A percentile compares a stretch with the other conserved stretches of the same genome.
These are phyloP conservation scores for Calonectria crousiana DNA, from an alignment of 2,329 filamentous ascomycete species.

Conservation along the genomic window DNA sequence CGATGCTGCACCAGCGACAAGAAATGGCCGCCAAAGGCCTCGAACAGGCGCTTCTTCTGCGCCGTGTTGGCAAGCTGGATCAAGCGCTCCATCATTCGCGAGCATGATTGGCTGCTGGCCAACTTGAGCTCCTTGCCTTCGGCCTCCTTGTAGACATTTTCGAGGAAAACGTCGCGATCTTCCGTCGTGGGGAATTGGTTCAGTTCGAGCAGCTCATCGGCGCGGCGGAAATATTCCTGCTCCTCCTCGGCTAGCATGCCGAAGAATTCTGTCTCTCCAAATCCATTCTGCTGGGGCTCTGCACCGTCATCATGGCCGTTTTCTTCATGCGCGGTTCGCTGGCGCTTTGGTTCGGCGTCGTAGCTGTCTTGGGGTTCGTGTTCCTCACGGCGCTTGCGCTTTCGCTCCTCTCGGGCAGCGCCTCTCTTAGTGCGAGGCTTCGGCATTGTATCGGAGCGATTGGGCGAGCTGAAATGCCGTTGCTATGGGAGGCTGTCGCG, in stretches of 20 bases:
- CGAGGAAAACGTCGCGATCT: conserved; percentile 77
- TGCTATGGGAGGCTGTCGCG: conserved; percentile 27
- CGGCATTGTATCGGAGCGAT: conserved; percentile 50
- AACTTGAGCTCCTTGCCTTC: conserved; percentile 95
- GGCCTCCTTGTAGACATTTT: conserved; percentile 88
- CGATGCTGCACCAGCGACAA: conserved; percentile 91
- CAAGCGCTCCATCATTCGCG: conserved; percentile 89
- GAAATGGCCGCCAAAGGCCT: conserved; percentile 88
- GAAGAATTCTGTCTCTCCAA: conserved; percentile 81
- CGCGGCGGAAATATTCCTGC: conserved; percentile 93
- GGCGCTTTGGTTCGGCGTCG: conserved; percentile 41
- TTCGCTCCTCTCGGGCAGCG: conserved; percentile 54
- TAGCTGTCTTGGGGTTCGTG: conserved; percentile 33
- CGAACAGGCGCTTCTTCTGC: conserved; percentile 90
- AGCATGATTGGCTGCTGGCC: conserved; percentile 95
- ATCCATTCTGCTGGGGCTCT: conserved; percentile 41
- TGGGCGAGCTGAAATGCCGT: conserved; percentile 15
- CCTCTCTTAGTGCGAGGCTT: conserved; percentile 59
- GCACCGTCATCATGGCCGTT: conserved; percentile 40
- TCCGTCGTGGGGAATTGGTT: conserved; percentile 87
- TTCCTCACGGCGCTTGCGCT: conserved; percentile 53
- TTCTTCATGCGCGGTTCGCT: conserved; percentile 39
- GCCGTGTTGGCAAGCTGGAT: conserved; percentile 82
- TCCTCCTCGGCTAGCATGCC: conserved; percentile 93
- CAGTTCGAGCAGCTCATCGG: conserved; percentile 89